Evolutionary conservation across 495 filamentous ascomycete species (phyloP), one percentile per base, ranked within the genome.

Genomic region (Penicillium egyptiacum): DNA sequence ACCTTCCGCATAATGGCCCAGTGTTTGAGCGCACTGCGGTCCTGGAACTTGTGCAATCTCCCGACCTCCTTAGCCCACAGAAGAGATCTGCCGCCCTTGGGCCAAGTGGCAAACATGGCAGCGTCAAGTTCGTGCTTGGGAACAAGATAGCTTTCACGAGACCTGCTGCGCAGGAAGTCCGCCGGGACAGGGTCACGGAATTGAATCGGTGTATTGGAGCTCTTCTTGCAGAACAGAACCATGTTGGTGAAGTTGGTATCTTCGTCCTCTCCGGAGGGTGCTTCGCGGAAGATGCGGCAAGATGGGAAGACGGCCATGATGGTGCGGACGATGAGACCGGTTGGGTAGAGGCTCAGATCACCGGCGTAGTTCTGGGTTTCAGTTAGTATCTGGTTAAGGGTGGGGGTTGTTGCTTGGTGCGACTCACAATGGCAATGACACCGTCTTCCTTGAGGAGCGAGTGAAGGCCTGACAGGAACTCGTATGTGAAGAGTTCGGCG

Each of bases 1-100:
- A 96, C 92, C 6, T 74, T 85, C 68, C 94, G 81, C 88, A 98
- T 98, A 37, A 98, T 86, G 20, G 74, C 71, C 94, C 94, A 98
- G 74, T 98, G 94, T 40, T 87, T 86, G 31, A 88, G 58, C 4
- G 93, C 93, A 57, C 85, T 88, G 50, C 78, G 74, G 66, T 84
- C 80, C 69, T 95, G 91, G 79, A 83, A 89, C 68, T 80, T 77
- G 48, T 79, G 78, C 53, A 96, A 66, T 60, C 82, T 75, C 12
- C 77, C 74, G 23, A 84, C 89, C 56, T 75, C 66, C 47, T 68
- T 70, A 1, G 56, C 61, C 14, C 56, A 19, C 30, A 78, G 60
- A 8, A 70, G 43, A 2, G 28, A 19, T 42, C 62, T 49, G n/a
- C 74, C 69, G 30, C 59, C 68, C 20, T 71, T 68, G 19, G 64